Evolutionary conservation across 208 protist species (phyloP).

Genomic region (Crithidia fasciculata): DNA sequence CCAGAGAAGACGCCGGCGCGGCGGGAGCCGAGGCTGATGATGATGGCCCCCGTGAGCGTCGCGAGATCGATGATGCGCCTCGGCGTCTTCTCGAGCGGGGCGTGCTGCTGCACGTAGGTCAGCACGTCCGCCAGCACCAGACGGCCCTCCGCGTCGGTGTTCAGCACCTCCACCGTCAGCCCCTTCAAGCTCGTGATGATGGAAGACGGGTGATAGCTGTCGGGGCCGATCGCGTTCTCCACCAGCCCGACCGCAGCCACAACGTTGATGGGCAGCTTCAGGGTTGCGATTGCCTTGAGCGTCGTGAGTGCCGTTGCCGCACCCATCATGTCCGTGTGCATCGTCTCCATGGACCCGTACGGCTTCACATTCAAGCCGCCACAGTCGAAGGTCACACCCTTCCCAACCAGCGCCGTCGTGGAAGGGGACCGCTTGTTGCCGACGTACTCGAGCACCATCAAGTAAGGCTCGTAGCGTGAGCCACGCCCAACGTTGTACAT

Average conservation of each 20-base stretch:
- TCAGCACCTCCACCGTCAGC: conserved; percentile 88
- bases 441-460: conserved; percentile 86
- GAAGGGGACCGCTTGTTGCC: conserved; percentile 52
- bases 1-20: conserved; percentile 82
- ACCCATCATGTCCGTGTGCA: conserved; percentile 95
- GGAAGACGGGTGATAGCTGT: conserved; percentile 80
- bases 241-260: conserved; percentile 81
- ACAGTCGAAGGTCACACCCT: conserved; percentile 93
- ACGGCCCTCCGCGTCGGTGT: conserved; percentile 93
- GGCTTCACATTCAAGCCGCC: conserved; percentile 93
- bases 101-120: conserved; percentile 83
- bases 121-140: conserved; percentile 91
- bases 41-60: conserved; percentile 90
- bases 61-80: conserved; percentile 87
- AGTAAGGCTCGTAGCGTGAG: conserved; percentile 64
- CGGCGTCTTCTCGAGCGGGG: conserved; percentile 60
- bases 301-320: conserved; percentile 81
- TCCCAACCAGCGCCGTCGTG: conserved; percentile 81
- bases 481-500: conserved; percentile 88
- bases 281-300: conserved; percentile 68
- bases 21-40: conserved; percentile 75
- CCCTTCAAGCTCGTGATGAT: conserved; percentile 87
- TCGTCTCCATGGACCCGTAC: conserved; percentile 89
- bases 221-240: conserved; percentile 87
- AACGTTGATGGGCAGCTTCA: conserved; percentile 79